Evolutionary conservation across 2,329 filamentous ascomycete species (phyloP), one percentile per base, ranked within the genome.

Genomic region (Penicillium paneum): DNA sequence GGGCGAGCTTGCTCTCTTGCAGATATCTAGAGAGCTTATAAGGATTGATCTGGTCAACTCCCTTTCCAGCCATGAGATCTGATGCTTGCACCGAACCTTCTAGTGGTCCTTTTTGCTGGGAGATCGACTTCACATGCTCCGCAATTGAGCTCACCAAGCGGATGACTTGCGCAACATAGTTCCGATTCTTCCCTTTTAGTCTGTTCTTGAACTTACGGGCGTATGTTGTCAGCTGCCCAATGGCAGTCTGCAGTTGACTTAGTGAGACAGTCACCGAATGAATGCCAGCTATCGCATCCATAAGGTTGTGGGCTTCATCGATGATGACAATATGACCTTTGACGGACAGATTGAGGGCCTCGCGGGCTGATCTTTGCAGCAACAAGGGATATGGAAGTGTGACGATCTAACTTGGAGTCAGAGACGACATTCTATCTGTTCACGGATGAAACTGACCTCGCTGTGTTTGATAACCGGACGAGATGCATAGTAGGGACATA

Each of bases 401-500:
- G 26, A 99, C 82, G 49, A 99, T 91, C 79, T 87, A 49, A 53
- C 17, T 12, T 43, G 26, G n/a, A 11, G 19, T 49, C 7, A 32
- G 28, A 28, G 11, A 28, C 12, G 19, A 31, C 8, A 10, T 32
- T 29, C 2, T 13, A 44, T 8, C 15, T 43, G 8, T 34, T 11
- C 7, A 1, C 3, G 11, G 11, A 34, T 44, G 8, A 8, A 15
- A 56, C 73, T 62, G 58, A 83, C 82, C 72, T 97, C 92, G 38
- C 90, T 88, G 10, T 87, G 83, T 17, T 87, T 85, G n/a, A 96
- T 86, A 0, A 90, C 89, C 3, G 88, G 82, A 45, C 94, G 83
- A 0, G 93, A 93, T n/a, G 93, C 92, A 73, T 99, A 99, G 71
- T 99, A 99, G 0, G 94, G 93, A 68, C 94, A 99, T 5, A 97